A percentile compares a stretch with the other conserved stretches of the same genome.
Conservation (phyloP, 2,329 filamentous ascomycete species). For the Septoria petroselini region DNA sequence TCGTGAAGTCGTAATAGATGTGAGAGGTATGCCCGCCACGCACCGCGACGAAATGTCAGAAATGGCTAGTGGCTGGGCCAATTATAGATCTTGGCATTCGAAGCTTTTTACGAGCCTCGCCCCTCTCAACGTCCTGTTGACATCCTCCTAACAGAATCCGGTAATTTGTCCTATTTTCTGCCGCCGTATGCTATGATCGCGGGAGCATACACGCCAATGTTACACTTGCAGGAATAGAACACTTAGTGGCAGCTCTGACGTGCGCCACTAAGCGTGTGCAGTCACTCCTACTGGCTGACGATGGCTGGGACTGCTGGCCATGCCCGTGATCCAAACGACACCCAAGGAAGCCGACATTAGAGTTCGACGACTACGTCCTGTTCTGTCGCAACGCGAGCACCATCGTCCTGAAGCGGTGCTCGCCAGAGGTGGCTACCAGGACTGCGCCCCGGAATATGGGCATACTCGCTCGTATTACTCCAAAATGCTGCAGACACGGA, state of each 20-base stretch:
- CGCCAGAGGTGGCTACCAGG: background rate
- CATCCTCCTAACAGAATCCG: background rate
- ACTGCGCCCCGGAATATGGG: background rate
- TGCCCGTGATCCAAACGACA: background rate
- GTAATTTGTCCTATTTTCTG: background rate
- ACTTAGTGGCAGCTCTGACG: background rate
- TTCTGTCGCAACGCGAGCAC: background rate
- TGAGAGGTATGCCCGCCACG: background rate
- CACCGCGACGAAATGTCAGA: background rate
- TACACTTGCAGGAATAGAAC: slow-evolving; percentile 3
- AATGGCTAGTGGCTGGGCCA: background rate
- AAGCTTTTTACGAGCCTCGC: background rate
- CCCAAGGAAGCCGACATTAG: background rate
- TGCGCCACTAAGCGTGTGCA: background rate
- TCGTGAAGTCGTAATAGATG: background rate
- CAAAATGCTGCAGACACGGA: background rate
- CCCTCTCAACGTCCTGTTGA: slow-evolving; percentile 2
- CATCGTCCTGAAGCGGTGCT: background rate
- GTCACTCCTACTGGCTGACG: background rate
- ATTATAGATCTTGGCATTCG: background rate
- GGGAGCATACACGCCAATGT: background rate
- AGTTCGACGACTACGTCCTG: background rate
- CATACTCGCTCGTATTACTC: slow-evolving; percentile 5
- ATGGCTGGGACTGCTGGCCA: background rate
- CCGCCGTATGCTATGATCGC: background rate